phyloP scores from a whole-genome alignment of 257 asterid genomes.

The Solanum chmielewskii region DNA sequence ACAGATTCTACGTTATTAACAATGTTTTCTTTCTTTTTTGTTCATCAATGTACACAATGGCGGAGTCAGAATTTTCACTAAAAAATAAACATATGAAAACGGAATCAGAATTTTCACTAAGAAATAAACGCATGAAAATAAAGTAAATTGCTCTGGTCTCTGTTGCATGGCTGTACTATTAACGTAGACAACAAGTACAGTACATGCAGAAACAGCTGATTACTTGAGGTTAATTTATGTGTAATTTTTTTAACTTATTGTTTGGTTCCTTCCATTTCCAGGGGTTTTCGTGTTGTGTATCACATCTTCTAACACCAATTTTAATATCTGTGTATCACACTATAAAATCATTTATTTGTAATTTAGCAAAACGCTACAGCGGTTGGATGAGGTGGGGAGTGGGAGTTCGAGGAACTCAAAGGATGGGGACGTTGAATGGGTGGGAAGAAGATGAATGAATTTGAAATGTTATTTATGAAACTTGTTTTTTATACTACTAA shows the following conservation, averaged over 20 bases:
- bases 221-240: neutral
- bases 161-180: neutral
- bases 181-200: neutral
- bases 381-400: neutral
- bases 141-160: neutral
- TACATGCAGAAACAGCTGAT: neutral
- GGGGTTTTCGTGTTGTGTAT: neutral
- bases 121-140: too few relatives aligned
- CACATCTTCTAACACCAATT: neutral
- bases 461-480: neutral
- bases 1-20: neutral
- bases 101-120: neutral
- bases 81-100: neutral
- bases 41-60: neutral
- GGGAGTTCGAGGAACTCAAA: neutral
- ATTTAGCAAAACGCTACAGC: neutral
- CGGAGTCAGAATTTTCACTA: neutral
- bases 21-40: neutral
- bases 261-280: neutral
- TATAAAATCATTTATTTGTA: neutral
- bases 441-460: neutral
- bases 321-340: neutral
- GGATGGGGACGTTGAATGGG: neutral
- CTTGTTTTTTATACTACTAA: neutral
- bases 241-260: neutral